Evolutionary conservation across 805 yeast genomes (phyloP), one percentile per base, ranked within the genome.

Genomic region (Kurtzmaniella cleridarum): DNA sequence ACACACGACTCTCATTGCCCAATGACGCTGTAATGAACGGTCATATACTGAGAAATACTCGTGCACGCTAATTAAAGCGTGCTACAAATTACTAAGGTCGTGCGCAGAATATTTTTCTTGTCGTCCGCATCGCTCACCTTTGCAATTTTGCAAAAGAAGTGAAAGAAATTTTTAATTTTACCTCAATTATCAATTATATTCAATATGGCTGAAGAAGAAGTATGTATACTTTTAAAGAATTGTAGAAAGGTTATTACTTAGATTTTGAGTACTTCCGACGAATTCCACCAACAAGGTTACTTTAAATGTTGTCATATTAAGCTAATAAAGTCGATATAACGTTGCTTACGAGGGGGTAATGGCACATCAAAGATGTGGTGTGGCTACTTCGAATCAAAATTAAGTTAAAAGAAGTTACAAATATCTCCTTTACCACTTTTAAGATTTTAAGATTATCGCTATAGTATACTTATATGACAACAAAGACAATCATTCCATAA

Each of bases 181-280:
- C 34, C 36, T 33, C 37, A 35, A 44, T 46, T 40, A 43, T 40
- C 38, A 40, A 47, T 41, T 47, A 40, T 43, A 35, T 41, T 41
- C 43, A 56, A 47, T 43, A 63, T 63, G 69, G 66, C 69, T 62
- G 69, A 63, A 45, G 69, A 63, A 60, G 69, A 63, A 44, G 69
- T 63, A 62, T 50, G 69, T 62, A 41, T 35, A 34, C 15, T 12
- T 14, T 16, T 28, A 27, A 33, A 20, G 8, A 8, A 20, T 20
- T 20, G 24, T 20, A 20, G 24, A 20, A 20, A 14, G 13, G 31
- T 16, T 24, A 14, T 16, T 4, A 13, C 23, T 29, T 13, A 30
- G 11, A 30, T 39, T n/a, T 7, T 24, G 30, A 11, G 15, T 30
- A 15, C 26, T 12, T 15, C 23, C 11, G 17, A 16, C 20, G 20